A percentile compares a stretch with the other conserved stretches of the same genome.
These are phyloP conservation scores for Sodiomyces alkalinus DNA, from an alignment of 2,329 filamentous ascomycete genomes.

Conservation along the genomic window DNA sequence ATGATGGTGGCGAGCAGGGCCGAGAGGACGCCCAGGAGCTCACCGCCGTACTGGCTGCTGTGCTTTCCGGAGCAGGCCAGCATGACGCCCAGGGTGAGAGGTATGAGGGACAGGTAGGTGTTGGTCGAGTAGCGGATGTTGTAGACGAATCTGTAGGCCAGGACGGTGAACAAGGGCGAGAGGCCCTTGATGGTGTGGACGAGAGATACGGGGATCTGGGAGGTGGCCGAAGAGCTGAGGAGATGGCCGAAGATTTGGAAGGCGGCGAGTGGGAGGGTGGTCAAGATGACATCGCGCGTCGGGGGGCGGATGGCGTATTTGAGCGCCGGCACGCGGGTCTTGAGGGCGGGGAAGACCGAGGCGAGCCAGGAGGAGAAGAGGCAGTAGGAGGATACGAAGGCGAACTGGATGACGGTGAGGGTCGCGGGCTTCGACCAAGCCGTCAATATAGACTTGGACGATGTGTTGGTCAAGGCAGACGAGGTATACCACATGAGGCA, in stretches of 20 bases:
- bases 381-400: constrained; percentile 81
- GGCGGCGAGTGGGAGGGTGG: constrained; percentile 77
- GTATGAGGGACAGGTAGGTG: constrained; percentile 81
- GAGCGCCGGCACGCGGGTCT: constrained; percentile 59
- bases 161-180: constrained; percentile 85
- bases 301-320: constrained; percentile 73
- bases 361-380: constrained; percentile 65
- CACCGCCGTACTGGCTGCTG: constrained; percentile 50
- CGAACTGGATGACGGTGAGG: constrained; percentile 85
- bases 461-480: constrained; percentile 91
- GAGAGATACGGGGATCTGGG: constrained; percentile 87
- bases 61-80: constrained; percentile 81
- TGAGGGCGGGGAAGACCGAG: constrained; percentile 53
- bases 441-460: constrained; percentile 91
- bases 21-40: constrained; percentile 79
- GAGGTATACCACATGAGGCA: constrained; percentile 91
- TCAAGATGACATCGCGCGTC: constrained; percentile 64
- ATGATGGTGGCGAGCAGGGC: constrained; percentile 82
- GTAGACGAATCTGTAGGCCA: constrained; percentile 83
- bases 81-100: constrained; percentile 86
- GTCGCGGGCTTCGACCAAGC: constrained; percentile 83
- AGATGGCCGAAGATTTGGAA: constrained; percentile 94
- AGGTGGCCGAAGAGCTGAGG: constrained; percentile 82
- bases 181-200: constrained; percentile 98
- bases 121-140: constrained; percentile 74